These are phyloP conservation scores for Solanum infundibuliforme DNA, from an alignment of 257 asterid genomes.

Conservation along the genomic window DNA sequence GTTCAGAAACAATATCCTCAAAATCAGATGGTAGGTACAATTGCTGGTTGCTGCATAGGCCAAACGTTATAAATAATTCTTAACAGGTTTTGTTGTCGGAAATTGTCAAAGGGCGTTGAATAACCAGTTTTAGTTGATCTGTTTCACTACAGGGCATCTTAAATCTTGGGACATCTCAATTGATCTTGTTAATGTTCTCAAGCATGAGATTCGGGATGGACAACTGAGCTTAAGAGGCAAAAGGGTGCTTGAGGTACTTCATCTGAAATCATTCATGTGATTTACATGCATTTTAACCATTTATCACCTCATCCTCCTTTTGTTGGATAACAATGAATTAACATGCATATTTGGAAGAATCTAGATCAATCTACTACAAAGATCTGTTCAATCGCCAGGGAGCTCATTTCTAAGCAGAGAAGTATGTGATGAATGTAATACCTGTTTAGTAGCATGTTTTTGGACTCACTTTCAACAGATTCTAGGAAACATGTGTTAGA, in stretches of 20 bases:
- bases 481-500: background rate
- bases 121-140: background rate
- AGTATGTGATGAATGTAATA: background rate
- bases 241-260: constrained; percentile 25
- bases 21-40: constrained; percentile 20
- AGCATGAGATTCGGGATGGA: constrained; percentile 33
- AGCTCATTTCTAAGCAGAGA: background rate
- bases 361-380: background rate
- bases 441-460: background rate
- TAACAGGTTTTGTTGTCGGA: background rate
- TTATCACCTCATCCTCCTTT: background rate
- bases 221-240: constrained; percentile 28
- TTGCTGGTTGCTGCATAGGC: background rate
- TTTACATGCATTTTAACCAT: background rate
- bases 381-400: background rate
- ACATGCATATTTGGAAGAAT: background rate
- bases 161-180: constrained; percentile 24
- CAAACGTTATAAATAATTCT: background rate
- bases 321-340: background rate
- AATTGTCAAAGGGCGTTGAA: background rate
- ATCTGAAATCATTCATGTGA: background rate
- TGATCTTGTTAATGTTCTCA: constrained; percentile 30
- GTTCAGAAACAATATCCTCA: constrained; percentile 22
- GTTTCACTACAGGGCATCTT: constrained; percentile 12
- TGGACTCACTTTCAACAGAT: background rate